Evolutionary conservation across 1,284 basidiomycete genomes (phyloP), one percentile per base, ranked within the genome.

Genomic region (Ganoderma multipileum): DNA sequence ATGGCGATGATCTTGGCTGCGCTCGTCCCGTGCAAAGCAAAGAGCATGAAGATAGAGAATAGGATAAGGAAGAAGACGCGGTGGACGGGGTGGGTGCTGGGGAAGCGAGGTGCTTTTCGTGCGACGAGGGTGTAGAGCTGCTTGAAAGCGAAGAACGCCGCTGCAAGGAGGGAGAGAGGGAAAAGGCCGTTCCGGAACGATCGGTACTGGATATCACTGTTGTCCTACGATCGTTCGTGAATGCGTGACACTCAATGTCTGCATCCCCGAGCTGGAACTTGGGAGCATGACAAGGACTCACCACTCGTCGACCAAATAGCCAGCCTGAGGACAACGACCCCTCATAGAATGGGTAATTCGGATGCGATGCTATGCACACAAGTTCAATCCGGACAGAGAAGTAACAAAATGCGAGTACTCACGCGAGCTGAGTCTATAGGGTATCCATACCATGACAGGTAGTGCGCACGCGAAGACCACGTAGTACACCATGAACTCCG

Each of bases 21-120:
- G 73, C 93, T 95, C n/a, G 89, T 80, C 36, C 98, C 98, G 78
- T 99, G 97, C n/a, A 99, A 81, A 2, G 87, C 89, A 23, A 90
- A 68, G 52, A 98, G 83, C 81, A 96, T 90, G 61, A 90, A 71
- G n/a, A 89, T 63, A 2, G 94, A 90, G 73, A 86, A 85, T 3
- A 76, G 70, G 14, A 76, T 61, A 3, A 80, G 63, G 66, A 80
- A 80, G 8, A 75, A 75, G 36, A 78, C 63, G n/a, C 77, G 73
- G 63, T 73, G 66, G 26, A 76, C 50, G 58, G 71, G 71, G 44
- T 54, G 64, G 9, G 58, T 18, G n/a, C 61, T 50, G 0, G 60
- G 41, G 1, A 44, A 12, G 42, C 52, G 54, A 28, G 50, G 52
- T 12, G 23, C 41, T 3, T 38, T 66, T 30, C 61, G 68, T 12